Evolutionary conservation across 2,329 filamentous ascomycete genomes (phyloP), one percentile per base, ranked within the genome.

Genomic region (Thielaviopsis populi): DNA sequence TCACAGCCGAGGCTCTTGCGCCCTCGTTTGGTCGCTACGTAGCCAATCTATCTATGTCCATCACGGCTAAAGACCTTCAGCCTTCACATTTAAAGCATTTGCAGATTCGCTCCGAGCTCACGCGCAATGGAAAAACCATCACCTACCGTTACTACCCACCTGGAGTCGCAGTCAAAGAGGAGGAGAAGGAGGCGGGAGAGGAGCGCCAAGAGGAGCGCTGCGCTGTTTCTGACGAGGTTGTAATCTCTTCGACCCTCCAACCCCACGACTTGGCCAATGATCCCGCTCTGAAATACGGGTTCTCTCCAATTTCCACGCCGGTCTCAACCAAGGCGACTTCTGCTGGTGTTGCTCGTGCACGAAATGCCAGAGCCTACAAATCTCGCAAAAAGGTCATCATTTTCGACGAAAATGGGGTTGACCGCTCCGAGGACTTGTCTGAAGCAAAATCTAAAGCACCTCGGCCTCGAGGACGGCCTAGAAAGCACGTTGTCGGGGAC

Each of bases 41-140:
- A 42, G 71, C 66, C 19, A 67, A 65, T n/a, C 24, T 67, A 8
- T 65, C 65, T 19, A 67, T 64, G 43, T 61, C 66, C 3, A 66
- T 67, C 13, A 69, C 75, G 66, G 68, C 69, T 42, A 68, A 69
- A 3, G 70, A 73, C 41, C 69, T 69, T n/a, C 76, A 79, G 64
- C 76, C 76, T 19, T 58, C 68, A 15, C 73, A 77, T 60, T 69
- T 78, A 46, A 68, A 71, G 37, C 72, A 75, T 22, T 73, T 78
- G 37, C 72, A 74, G 63, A 70, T 78, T 27, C 60, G 63, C 15
- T 63, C 64, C 10, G 66, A 66, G 43, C 60, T 64, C 13, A 66
- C 65, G 27, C 65, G 66, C 46, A 66, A 63, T 33, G 67, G 67
- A 17, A 65, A 66, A 40, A 63, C 64, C 8, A 64, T 66, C 5